These are phyloP conservation scores for Arthrobotrys pseudoclavata DNA, from an alignment of 2,329 filamentous ascomycete species.

Conservation along the genomic window DNA sequence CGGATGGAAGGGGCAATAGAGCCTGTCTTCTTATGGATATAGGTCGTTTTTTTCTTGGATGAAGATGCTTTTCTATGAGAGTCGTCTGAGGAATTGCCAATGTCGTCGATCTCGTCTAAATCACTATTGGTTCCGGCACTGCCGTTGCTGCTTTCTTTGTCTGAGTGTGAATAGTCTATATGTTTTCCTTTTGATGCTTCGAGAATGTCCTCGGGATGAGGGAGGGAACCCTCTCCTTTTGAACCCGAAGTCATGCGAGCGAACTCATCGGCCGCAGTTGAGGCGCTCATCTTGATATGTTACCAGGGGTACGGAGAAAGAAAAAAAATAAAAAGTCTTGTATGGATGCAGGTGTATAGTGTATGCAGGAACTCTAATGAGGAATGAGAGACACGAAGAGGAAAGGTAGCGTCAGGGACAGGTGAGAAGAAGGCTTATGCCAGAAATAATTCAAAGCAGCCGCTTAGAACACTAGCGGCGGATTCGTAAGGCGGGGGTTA, in stretches of 20 bases:
- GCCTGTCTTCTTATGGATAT: constrained; percentile 57
- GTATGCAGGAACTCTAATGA: constrained; percentile 52
- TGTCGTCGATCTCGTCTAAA: constrained; percentile 58
- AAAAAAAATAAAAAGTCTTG: constrained; percentile 28
- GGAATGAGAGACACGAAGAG: constrained; percentile 58
- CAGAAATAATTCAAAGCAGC: constrained; percentile 38
- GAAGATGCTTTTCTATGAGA: constrained; percentile 39
- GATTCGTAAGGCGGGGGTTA: constrained; percentile 60
- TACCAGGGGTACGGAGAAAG: constrained; percentile 26
- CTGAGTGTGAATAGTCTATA: constrained; percentile 48
- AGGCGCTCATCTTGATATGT: constrained; percentile 61
- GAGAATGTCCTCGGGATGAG: constrained; percentile 63
- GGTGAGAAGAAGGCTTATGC: constrained; percentile 44
- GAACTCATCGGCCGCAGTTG: constrained; percentile 59
- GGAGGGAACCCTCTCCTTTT: constrained; percentile 61
- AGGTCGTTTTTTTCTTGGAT: constrained; percentile 50
- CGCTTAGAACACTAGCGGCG: constrained; percentile 47
- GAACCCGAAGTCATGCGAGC: constrained; percentile 59
- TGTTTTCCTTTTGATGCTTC: constrained; percentile 55
- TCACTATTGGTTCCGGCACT: constrained; percentile 60
- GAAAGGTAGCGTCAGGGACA: constrained; percentile 45
- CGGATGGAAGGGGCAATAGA: constrained; percentile 58
- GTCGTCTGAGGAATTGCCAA: constrained; percentile 56
- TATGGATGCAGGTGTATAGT: constrained; percentile 39
- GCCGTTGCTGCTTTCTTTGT: constrained; percentile 59